Base-by-base conservation (phyloP, 441 rosid genomes). In the Populus tomentosa region DNA sequence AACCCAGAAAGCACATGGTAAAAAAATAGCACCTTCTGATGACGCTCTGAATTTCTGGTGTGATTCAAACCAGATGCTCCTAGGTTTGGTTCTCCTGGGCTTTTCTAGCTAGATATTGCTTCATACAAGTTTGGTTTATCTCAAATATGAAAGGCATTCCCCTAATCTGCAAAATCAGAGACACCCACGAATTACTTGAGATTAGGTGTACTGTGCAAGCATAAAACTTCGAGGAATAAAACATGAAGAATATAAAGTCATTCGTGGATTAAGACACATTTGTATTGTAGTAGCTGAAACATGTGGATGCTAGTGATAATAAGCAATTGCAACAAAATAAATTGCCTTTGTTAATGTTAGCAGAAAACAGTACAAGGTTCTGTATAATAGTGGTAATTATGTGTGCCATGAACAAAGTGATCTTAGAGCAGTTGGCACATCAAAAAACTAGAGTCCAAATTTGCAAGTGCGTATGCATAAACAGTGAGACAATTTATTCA, bases 81-180 rank as follows among this genome's bases (percentile, higher is more conserved):
- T 30, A 75, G 61, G 33, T 33, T 81, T 33, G 78, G 66, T 77
- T 68, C 69, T 59, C 33, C 62, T 53, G 65, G 30, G 67, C 10
- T 72, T 42, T 74, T 78, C 79, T 66, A 71, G 86, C 87, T 74
- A 93, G 61, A 85, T 87, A 86, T 76, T 71, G 88, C 81, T 85
- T 83, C 79, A 89, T 84, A 32, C 87, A 76, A 24, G 69, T 81
- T 78, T 85, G 88, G 85, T 89, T 92, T 23, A 85, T 81, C 85
- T 94, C 98, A 63, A 95, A 95, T 84, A 92, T 79, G 83, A 94
- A 95, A 11, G 93, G 82, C 89, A 87, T 86, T 67, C 95, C 97
- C 62, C 90, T 86, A 63, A 95, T 89, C 99, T 95, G 94, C 90
- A 77, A 70, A 83, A 72, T 59, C 76, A 80, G 7, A 46, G 20